Percentiles rank a stretch among this genome's conserved stretches.
phyloP scores from a whole-genome alignment of 2,329 filamentous ascomycete species.

The Corinectria fuckeliana region DNA sequence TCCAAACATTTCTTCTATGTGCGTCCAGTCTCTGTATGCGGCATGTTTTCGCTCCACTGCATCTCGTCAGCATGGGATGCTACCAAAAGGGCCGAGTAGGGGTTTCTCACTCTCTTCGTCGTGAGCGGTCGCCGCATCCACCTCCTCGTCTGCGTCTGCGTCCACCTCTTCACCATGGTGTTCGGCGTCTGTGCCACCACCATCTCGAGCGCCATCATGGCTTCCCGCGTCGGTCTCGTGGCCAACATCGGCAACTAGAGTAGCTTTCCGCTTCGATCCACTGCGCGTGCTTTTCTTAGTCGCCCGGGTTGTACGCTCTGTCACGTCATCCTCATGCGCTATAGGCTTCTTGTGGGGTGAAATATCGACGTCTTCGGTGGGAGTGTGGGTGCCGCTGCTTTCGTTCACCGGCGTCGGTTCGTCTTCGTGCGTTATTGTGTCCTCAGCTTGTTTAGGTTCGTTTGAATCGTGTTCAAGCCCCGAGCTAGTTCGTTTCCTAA shows the following conservation, averaged over 20 bases:
- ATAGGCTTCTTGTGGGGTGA: conserved; percentile 39
- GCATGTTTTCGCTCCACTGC: conserved; percentile 78
- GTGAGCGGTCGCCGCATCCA: conserved; percentile 63
- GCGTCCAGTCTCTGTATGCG: conserved; percentile 79
- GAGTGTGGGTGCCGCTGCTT: conserved; percentile 49
- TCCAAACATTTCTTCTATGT: conserved; percentile 88
- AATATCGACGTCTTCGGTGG: conserved; percentile 54
- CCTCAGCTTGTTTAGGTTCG: conserved; percentile 34
- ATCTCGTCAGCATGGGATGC: conserved; percentile 29
- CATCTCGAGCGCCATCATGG: conserved; percentile 43
- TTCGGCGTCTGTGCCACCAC: conserved; percentile 49
- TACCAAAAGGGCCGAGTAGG: conserved; percentile 4
- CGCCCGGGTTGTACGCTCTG: conserved; percentile 42
- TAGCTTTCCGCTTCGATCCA: conserved; percentile 48
- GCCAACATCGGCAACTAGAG: conserved; percentile 37
- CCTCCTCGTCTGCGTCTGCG: conserved; percentile 64
- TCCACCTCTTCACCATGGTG: conserved; percentile 61
- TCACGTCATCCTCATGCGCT: conserved; percentile 41
- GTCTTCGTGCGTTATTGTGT: conserved; percentile 44
- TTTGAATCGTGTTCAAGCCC: conserved; percentile 49
- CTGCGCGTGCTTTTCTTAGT: conserved; percentile 51
- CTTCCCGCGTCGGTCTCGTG: conserved; percentile 42
- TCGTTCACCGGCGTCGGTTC: conserved; percentile 45
- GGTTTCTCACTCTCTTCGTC: conserved; percentile 66
- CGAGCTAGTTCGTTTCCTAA: conserved; percentile 62